These are phyloP conservation scores for Candida sithepensis DNA, from an alignment of 805 yeast genomes.

Conservation along the genomic window DNA sequence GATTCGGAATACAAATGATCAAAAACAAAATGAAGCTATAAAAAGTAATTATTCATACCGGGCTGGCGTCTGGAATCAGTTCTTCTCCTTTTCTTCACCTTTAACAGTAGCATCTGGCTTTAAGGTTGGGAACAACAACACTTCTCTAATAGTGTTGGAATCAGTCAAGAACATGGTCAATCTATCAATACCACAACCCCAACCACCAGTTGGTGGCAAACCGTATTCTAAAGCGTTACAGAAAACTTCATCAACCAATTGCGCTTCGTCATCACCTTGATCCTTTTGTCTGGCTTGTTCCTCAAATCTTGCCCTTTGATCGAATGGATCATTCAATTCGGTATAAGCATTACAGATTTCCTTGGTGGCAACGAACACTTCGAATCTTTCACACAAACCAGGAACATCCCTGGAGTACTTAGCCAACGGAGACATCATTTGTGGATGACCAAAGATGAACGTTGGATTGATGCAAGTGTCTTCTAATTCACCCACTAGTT, in stretches of 20 bases:
- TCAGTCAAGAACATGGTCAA: conserved; percentile 96
- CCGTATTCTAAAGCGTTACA: conserved; percentile 97
- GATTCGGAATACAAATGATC: not conserved
- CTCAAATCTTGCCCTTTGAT: conserved; percentile 95
- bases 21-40: not conserved
- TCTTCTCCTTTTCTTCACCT: conserved; percentile 32
- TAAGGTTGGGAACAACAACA: conserved; percentile 95
- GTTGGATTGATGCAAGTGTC: conserved; percentile 95
- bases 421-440: conserved; percentile 99
- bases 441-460: conserved; percentile 97
- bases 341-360: conserved; percentile 98
- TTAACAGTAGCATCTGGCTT: conserved; percentile 72
- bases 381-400: conserved; percentile 97
- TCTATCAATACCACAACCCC: conserved; percentile 99
- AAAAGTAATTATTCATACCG: not conserved
- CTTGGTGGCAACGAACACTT: conserved; percentile 97
- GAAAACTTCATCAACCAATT: conserved; percentile 93
- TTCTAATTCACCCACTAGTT: conserved; percentile 94
- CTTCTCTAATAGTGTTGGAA: conserved; percentile 96
- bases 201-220: conserved; percentile 98
- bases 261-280: conserved; percentile 99
- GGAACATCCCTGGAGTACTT: conserved; percentile 89
- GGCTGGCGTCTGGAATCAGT: conserved; percentile 5
- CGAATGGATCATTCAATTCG: conserved; percentile 98
- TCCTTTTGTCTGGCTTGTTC: conserved; percentile 98